Base-by-base conservation (phyloP, 2,329 filamentous ascomycete genomes). In the Cercospora beticola region DNA sequence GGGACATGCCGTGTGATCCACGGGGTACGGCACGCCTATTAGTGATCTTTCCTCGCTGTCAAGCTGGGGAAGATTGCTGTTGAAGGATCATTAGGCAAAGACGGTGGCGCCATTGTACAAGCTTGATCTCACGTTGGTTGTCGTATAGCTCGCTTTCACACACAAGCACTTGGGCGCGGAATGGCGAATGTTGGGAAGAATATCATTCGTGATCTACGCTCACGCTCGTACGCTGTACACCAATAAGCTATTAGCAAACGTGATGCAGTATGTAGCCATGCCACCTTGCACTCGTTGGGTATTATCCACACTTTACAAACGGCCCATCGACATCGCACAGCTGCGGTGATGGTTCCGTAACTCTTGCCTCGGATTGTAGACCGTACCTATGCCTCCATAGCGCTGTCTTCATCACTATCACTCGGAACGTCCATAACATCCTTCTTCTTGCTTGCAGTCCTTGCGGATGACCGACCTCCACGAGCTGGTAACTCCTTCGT, bases 361-460 rank as follows among this genome's bases (percentile, higher is more conserved):
- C 21, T 54, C 5, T 54, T 12, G 21, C 12, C 10, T 30, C 23
- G 23, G 5, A 59, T 23, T n/a, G 30, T 36, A 12, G 12, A 18
- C n/a, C 8, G 9, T 9, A 12, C 7, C 14, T 52, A 66, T 33
- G 40, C 70, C 62, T 74, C 74, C 66, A 74, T 67, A 18, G 72
- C 74, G 23, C 69, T 71, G 4, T 72, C 72, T 46, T 71, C 72
- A 49, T 76, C 75, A 28, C 70, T 73, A 21, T 74, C 75, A 30
- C 68, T 68, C 4, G 72, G 68, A 7, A 75, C 68, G 40, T 75
- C 73, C 54, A 74, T 70, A 9, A 72, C 61, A 43, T 75, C 73
- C 30, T 75, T 74, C 30, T 73, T 65, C 68, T 74, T 72, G 58
- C 61, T 66, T 56, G 72, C 70, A 40, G 66, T 62, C 36, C 67